phyloP scores from a whole-genome alignment of 352 stramenopile species.

The Globisporangium iwayamae region DNA sequence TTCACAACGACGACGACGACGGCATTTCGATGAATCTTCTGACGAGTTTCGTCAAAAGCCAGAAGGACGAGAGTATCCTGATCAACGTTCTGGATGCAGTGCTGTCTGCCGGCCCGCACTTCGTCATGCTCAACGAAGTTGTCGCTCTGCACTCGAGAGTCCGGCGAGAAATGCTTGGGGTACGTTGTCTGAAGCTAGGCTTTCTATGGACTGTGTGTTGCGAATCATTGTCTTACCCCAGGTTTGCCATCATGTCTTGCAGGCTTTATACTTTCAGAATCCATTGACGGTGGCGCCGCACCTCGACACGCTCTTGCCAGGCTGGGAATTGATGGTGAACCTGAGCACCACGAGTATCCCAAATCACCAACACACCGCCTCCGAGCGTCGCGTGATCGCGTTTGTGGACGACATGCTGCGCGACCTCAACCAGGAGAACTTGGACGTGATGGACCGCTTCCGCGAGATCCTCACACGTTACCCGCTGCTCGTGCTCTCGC shows the following conservation, averaged over 20 bases:
- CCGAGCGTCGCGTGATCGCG: constrained; percentile 22
- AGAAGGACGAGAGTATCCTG: constrained; percentile 25
- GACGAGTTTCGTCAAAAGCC: constrained; percentile 23
- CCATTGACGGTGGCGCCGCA: constrained; percentile 40
- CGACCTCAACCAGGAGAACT: constrained; percentile 38
- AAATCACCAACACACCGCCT: constrained; percentile 15
- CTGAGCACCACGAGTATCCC: constrained; percentile 17
- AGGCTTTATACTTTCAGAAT: constrained; percentile 67
- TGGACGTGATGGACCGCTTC: constrained; percentile 54
- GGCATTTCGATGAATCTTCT: constrained; percentile 12
- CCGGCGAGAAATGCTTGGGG: constrained; percentile 43
- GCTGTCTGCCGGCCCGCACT: constrained; percentile 32
- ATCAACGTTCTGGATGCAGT: constrained; percentile 47
- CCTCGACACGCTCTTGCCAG: constrained; percentile 47
- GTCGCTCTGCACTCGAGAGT: constrained; percentile 18
- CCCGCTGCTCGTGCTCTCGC: constrained; percentile 48
- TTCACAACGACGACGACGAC: neutral
- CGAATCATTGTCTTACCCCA: constrained; percentile 2
- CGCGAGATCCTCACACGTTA: constrained; percentile 54
- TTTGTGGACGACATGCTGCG: constrained; percentile 49
- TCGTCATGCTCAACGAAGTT: constrained; percentile 20
- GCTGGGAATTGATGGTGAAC: constrained; percentile 51
- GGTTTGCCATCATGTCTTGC: neutral
- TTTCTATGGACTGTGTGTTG: neutral
- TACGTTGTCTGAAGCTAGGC: constrained; percentile 19